phyloP scores from a whole-genome alignment of 2,329 filamentous ascomycete genomes.

The Nothomitra cinnamomea region DNA sequence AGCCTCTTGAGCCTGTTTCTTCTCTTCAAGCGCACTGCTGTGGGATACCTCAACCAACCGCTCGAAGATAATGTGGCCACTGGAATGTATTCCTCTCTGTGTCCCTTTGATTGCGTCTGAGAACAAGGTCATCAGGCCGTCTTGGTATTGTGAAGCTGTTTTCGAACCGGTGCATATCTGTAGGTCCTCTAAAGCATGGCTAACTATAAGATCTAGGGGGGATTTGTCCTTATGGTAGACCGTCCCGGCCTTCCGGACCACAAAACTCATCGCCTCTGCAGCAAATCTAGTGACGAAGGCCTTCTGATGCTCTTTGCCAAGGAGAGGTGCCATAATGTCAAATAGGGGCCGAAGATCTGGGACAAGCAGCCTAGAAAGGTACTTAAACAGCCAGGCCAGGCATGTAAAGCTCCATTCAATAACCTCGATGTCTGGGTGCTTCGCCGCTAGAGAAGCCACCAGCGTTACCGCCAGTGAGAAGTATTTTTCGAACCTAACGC shows the following conservation, averaged over 20 bases:
- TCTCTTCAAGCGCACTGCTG: slow-evolving; percentile 17
- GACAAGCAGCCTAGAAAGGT: slow-evolving; percentile 72
- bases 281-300: slow-evolving; percentile 81
- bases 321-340: slow-evolving; percentile 63
- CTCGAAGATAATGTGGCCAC: slow-evolving; percentile 33
- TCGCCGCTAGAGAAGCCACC: slow-evolving; percentile 61
- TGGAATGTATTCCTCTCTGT: slow-evolving; percentile 39
- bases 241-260: slow-evolving; percentile 74
- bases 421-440: slow-evolving; percentile 65
- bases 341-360: slow-evolving; percentile 74
- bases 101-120: slow-evolving; percentile 59
- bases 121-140: slow-evolving; percentile 84
- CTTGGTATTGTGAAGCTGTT: slow-evolving; percentile 53
- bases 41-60: slow-evolving; percentile 28
- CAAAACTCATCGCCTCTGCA: slow-evolving; percentile 85
- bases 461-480: slow-evolving; percentile 60
- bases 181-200: slow-evolving; percentile 56
- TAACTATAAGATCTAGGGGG: slow-evolving; percentile 53
- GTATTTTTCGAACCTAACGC: slow-evolving; percentile 72
- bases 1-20: slow-evolving; percentile 25
- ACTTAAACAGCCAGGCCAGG: slow-evolving; percentile 93
- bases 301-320: slow-evolving; percentile 70
- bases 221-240: slow-evolving; percentile 54
- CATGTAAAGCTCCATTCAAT: slow-evolving; percentile 96
- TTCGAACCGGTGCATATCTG: slow-evolving; percentile 33